Base-by-base conservation (phyloP, 768 basidiomycete species). In the Dendrothele bispora region DNA sequence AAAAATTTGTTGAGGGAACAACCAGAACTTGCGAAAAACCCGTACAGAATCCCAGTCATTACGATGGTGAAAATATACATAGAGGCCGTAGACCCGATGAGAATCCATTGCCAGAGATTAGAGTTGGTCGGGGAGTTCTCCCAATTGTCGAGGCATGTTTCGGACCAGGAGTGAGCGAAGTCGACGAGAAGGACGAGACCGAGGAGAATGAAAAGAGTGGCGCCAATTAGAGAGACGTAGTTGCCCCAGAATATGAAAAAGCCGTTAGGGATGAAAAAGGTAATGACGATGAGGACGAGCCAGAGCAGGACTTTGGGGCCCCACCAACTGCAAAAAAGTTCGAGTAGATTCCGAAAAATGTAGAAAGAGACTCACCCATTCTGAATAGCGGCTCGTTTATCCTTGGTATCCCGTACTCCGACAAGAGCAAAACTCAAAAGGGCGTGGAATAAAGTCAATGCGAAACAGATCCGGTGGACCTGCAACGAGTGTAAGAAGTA, bases 181-280 rank as follows among this genome's bases (percentile, higher is more conserved):
- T 99, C 97, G 66, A 99, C 88, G 48, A 99, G 84, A 36, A 99
- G 86, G 48, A 99, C 91, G 24, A 99, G 85, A 39, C 97, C 97
- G 54, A 99, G 86, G 27, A 98, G 84, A 63, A 99, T 98, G 73
- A 99, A 99, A 51, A 94, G 64, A 5, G 88, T 91, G 1, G 95
- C 91, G 29, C 97, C 97, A 46, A 98, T 83, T 35, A 97, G 79
- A 20, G 95, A 80, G 51, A 92, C 69, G 60, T 97, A 95, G 56
- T 95, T 93, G 27, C 94, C 95, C 88, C 93, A 98, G 65, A 97
- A 91, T 71, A 98, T 94, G 73, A 98, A 98, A 80, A 84, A 84
- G 26, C 17, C 30, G 65, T 98, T 98, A 0, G 95, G 97, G 59
- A 98, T 95, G 67, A 95, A 86, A 77, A 98, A 99, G 1, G 90